These are phyloP conservation scores for Neonectria sp. DNA, from an alignment of 2,329 filamentous ascomycete species.

Conservation along the genomic window DNA sequence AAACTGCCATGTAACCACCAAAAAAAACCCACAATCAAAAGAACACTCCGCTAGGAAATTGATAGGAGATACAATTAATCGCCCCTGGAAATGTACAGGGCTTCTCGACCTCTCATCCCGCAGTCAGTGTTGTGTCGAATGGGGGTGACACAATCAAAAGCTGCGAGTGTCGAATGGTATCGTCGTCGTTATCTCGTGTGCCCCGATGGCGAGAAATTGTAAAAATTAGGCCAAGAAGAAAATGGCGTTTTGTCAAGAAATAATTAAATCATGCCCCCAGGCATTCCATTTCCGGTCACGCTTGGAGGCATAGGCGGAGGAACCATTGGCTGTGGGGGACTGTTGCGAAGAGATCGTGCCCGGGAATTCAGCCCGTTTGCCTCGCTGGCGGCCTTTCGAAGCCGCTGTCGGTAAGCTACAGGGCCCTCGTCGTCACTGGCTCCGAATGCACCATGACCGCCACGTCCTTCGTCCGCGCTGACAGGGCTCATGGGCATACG, in stretches of 20 bases:
- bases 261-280: conserved; percentile 64
- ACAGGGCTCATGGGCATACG: conserved; percentile 42
- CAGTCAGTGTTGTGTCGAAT: conserved; percentile 1
- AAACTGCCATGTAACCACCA: conserved; percentile 25
- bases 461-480: conserved; percentile 45
- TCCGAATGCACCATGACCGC: conserved; percentile 45
- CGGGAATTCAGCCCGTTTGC: conserved; percentile 52
- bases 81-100: conserved; percentile 35
- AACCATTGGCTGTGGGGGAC: conserved; percentile 43
- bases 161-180: conserved; percentile 40
- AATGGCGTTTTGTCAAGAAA: conserved; percentile 6
- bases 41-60: conserved; percentile 35
- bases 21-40: conserved; percentile 31
- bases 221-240: conserved; percentile 34
- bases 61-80: conserved; percentile 32
- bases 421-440: conserved; percentile 55
- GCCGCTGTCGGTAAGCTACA: conserved; percentile 55
- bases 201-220: conserved; percentile 33
- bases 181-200: conserved; percentile 42
- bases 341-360: conserved; percentile 46
- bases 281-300: conserved; percentile 51
- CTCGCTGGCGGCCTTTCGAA: conserved; percentile 62
- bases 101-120: conserved; percentile 12
- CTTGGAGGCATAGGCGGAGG: conserved; percentile 48
- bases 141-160: conserved; percentile 32